These are phyloP conservation scores for Mycena sp. DNA, from an alignment of 1,284 basidiomycete genomes.

Conservation along the genomic window DNA sequence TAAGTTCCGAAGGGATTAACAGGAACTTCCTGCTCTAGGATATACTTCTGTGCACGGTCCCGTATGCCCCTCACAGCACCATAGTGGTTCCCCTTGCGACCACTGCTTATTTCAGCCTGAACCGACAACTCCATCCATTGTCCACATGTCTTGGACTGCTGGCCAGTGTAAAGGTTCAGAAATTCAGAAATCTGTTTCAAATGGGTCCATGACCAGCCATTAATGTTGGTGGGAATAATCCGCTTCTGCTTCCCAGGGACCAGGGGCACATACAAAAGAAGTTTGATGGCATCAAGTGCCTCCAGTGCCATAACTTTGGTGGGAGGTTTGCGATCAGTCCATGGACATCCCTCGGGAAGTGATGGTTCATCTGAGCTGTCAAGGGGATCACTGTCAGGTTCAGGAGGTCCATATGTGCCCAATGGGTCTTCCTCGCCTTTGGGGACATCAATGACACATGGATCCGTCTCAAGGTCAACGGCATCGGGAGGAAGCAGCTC, in stretches of 20 bases:
- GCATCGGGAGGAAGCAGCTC: background rate
- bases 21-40: background rate
- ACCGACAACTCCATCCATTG: slow-evolving; percentile 8
- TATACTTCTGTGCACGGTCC: background rate
- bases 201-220: background rate
- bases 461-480: background rate
- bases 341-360: background rate
- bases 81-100: background rate
- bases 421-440: background rate
- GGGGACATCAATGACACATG: background rate
- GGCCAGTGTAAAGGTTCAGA: background rate
- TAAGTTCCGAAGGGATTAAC: background rate
- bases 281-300: background rate
- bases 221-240: background rate
- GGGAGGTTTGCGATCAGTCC: background rate
- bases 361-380: background rate
- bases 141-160: background rate
- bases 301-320: slow-evolving; percentile 3
- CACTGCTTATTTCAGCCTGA: background rate
- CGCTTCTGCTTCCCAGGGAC: background rate
- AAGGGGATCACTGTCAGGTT: background rate
- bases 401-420: background rate
- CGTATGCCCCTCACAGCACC: background rate
- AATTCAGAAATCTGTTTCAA: background rate
- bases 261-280: background rate